These are phyloP conservation scores for Zygoascus sp. DNA, from an alignment of 1,139 yeast species.

Conservation along the genomic window DNA sequence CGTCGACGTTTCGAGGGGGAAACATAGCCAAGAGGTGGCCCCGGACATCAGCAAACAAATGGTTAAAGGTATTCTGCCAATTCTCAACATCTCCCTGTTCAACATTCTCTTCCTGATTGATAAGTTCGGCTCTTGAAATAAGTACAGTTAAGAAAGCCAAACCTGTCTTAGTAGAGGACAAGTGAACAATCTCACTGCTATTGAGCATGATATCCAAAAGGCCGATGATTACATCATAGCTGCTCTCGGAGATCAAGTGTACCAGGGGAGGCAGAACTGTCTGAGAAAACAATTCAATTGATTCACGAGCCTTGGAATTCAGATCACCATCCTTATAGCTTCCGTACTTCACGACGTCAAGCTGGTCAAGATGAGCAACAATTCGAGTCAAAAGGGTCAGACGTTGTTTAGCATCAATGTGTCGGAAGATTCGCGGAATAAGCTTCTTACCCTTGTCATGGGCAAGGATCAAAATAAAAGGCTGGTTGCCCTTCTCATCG, in stretches of 20 bases:
- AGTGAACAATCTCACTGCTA: constrained; percentile 50
- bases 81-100: constrained; percentile 53
- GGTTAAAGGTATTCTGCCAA: constrained; percentile 83
- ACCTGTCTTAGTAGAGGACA: constrained; percentile 80
- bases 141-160: constrained; percentile 81
- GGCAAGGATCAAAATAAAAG: constrained; percentile 78
- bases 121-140: constrained; percentile 87
- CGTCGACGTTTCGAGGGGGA: constrained; percentile 73
- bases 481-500: constrained; percentile 50
- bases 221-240: constrained; percentile 78
- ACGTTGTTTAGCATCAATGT: constrained; percentile 72
- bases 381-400: constrained; percentile 73
- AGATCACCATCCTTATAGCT: constrained; percentile 59
- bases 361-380: constrained; percentile 75
- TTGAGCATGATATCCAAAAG: constrained; percentile 68
- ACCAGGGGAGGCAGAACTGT: constrained; percentile 84
- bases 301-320: constrained; percentile 48
- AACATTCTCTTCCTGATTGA: constrained; percentile 66
- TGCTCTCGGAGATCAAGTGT: constrained; percentile 78
- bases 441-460: constrained; percentile 87
- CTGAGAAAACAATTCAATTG: constrained; percentile 74
- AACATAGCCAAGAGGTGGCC: constrained; percentile 73
- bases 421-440: constrained; percentile 83
- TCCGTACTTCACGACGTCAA: constrained; percentile 73
- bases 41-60: constrained; percentile 72